phyloP scores from a whole-genome alignment of 2,329 filamentous ascomycete species.

The Parastagonospora nodorum region DNA sequence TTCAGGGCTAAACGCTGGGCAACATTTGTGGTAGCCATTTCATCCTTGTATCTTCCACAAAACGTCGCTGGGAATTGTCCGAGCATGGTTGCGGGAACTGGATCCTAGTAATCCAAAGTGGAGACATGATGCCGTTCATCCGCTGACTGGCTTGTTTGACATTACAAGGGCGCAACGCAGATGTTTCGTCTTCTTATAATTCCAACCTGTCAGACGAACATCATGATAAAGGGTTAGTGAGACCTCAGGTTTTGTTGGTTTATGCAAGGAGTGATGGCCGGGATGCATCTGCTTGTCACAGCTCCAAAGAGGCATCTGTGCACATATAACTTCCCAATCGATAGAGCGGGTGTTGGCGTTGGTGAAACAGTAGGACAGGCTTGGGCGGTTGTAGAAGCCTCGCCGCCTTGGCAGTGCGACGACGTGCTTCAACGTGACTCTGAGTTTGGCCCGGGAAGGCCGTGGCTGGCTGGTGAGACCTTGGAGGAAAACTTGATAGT shows the following conservation, averaged over 20 bases:
- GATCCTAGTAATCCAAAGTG: constrained; percentile 1
- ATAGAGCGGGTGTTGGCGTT: constrained; percentile 11
- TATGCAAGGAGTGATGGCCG: constrained; percentile 12
- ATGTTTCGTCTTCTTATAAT: not conserved
- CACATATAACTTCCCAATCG: constrained; percentile 23
- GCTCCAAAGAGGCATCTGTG: constrained; percentile 18
- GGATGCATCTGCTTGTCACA: constrained; percentile 16
- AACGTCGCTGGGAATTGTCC: not conserved
- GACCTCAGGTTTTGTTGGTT: constrained; percentile 1
- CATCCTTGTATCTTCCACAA: not conserved
- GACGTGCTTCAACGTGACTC: constrained; percentile 19
- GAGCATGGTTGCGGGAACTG: not conserved
- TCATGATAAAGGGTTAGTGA: constrained; percentile 4
- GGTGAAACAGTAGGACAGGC: constrained; percentile 27
- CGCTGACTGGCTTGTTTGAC: not conserved
- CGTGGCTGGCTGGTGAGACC: constrained; percentile 15
- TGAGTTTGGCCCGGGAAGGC: constrained; percentile 6
- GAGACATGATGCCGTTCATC: not conserved
- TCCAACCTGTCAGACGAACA: not conserved
- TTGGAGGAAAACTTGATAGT: constrained; percentile 5
- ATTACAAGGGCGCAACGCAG: not conserved
- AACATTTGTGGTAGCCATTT: not conserved
- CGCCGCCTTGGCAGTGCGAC: constrained; percentile 18
- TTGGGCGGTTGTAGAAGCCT: constrained; percentile 7
- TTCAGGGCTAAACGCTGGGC: not conserved